Conservation (phyloP, 1,139 yeast genomes). For the Wickerhamomyces sp. region DNA sequence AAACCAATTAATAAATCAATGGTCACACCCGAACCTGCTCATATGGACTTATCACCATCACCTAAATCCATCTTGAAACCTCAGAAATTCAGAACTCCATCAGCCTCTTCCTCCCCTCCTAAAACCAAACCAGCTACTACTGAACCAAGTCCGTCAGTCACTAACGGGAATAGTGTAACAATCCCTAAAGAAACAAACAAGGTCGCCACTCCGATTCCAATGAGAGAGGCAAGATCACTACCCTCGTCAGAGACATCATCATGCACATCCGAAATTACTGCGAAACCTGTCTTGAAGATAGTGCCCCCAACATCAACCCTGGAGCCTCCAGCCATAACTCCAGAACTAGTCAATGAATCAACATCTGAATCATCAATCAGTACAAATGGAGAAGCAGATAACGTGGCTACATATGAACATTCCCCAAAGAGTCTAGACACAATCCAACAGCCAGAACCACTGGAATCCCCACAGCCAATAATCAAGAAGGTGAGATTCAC, state of each 20-base stretch:
- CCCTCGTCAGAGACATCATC: background rate
- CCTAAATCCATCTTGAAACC: background rate
- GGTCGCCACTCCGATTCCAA: background rate
- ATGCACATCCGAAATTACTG: background rate
- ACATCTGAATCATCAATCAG: conserved; percentile 4
- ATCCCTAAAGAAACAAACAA: background rate
- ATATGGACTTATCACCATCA: background rate
- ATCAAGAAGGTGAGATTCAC: conserved; percentile 22
- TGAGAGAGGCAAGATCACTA: background rate
- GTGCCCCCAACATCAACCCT: background rate
- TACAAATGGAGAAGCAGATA: background rate
- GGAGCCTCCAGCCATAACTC: background rate
- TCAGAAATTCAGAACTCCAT: background rate
- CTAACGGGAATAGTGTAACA: too few species aligned
- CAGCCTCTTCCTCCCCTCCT: background rate
- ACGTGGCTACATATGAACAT: background rate
- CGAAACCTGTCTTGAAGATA: background rate
- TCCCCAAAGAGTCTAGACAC: background rate
- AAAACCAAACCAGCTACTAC: background rate
- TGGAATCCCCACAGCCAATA: conserved; percentile 2
- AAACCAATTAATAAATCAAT: background rate
- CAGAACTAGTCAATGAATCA: conserved; percentile 3
- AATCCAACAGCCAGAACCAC: background rate
- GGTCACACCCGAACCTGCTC: background rate
- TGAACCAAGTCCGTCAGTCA: too few species aligned